phyloP scores from a whole-genome alignment of 2,329 filamentous ascomycete species.

The Ophiostoma sp. region DNA sequence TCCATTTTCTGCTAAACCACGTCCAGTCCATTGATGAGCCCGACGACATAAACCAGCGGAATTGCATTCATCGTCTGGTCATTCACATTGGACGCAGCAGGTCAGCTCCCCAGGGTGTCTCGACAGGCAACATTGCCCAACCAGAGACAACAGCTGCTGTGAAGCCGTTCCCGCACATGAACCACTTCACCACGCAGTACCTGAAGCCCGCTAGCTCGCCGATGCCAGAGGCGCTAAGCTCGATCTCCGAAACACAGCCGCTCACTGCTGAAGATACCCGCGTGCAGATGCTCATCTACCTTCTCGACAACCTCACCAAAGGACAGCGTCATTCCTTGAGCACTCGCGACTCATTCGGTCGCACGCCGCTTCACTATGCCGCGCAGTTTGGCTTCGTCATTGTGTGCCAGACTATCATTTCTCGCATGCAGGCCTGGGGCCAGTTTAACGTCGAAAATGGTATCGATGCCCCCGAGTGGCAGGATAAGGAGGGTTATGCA shows the following conservation, averaged over 20 bases:
- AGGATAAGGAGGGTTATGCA: constrained; percentile 85
- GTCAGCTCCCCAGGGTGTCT: constrained; percentile 31
- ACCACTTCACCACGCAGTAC: constrained; percentile 52
- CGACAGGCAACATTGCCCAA: constrained; percentile 29
- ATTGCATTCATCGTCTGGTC: constrained; percentile 86
- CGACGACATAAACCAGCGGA: constrained; percentile 89
- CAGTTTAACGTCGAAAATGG: constrained; percentile 79
- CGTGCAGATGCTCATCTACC: constrained; percentile 58
- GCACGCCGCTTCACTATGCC: constrained; percentile 84
- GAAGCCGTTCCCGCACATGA: constrained; percentile 43
- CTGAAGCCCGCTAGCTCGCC: constrained; percentile 73
- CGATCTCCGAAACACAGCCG: constrained; percentile 61
- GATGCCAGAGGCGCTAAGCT: constrained; percentile 54
- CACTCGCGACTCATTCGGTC: constrained; percentile 70
- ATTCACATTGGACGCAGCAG: constrained; percentile 84
- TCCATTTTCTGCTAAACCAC: constrained; percentile 63
- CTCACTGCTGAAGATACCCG: constrained; percentile 66
- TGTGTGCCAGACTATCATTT: constrained; percentile 82
- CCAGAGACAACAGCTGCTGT: constrained; percentile 41
- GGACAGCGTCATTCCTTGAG: constrained; percentile 63
- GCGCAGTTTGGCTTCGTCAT: constrained; percentile 91
- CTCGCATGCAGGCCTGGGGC: constrained; percentile 81
- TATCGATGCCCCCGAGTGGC: constrained; percentile 83
- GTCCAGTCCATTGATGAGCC: constrained; percentile 72
- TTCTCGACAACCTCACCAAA: constrained; percentile 62